Evolutionary conservation across 2,329 filamentous ascomycete species (phyloP), one percentile per base, ranked within the genome.

Genomic region (Chaetomium olivaceum): DNA sequence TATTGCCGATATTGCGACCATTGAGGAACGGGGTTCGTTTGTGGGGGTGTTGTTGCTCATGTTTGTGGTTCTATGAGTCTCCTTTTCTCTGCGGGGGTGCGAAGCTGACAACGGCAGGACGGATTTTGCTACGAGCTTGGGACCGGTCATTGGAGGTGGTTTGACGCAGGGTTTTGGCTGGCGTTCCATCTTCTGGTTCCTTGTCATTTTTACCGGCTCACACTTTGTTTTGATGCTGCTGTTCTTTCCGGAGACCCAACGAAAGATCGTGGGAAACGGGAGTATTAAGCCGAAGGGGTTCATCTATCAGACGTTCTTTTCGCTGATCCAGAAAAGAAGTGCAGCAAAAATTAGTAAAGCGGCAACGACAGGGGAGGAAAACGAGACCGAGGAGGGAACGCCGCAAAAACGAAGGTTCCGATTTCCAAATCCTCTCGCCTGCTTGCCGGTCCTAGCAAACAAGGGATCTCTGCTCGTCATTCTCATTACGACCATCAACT

Each of bases 141-240:
- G 85, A 0, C 87, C 88, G 0, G 79, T 89, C 12, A 77, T 89
- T 16, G 87, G 87, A 1, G 87, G 87, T 1, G 68, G 87, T 0
- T 77, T 90, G 1, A 79, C 80, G 4, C 78, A 87, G 56, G 85
- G 81, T 58, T 76, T 87, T 0, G 85, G 85, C 0, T 89, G 87
- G 87, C 77, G 82, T 36, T 78, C 80, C 36, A 85, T 88, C 31
- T 89, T 89, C 70, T 89, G 86, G 85, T 87, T 88, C 62, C 74
- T 89, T 14, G 76, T 80, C 12, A 87, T 89, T 9, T 69, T 79
- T 0, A 70, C 74, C 0, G 75, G 74, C 0, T 77, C 80, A 0
- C 76, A 81, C 27, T 70, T 84, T 3, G 60, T 82, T 0, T 67
- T 82, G 0, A 72, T 85, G 7, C 51, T 80, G 1, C 31, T 82